Base-by-base conservation (phyloP, 2,329 filamentous ascomycete species). In the Rachicladosporium sp. region DNA sequence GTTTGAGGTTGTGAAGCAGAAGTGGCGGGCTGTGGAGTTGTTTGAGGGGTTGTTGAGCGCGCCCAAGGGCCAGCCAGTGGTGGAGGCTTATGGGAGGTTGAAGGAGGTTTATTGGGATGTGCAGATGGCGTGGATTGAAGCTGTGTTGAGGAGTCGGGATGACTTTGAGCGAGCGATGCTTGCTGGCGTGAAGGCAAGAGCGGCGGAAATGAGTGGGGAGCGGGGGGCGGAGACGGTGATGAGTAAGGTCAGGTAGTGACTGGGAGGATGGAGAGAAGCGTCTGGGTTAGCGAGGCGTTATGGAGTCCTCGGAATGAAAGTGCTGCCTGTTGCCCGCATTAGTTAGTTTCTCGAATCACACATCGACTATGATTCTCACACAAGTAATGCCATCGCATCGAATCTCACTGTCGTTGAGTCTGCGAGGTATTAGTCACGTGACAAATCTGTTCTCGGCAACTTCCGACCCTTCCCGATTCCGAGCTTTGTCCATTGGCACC, bases 61-160 rank as follows among this genome's bases (percentile, higher is more conserved):
- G 3, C 77, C 80, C 23, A 86, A 91, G 56, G 80, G 79, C 36
- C 73, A 78, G 23, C 70, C 68, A 13, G 70, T 95, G 1, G 77
- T 86, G 10, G 76, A 82, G 37, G 78, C 84, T 1, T 96, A 93
- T 55, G 81, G 81, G 50, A 66, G 69, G 4, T 89, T 98, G 66
- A 96, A 95, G 70, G 67, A 64, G 31, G 72, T 76, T 33, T 95
- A 94, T 61, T 94, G 89, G 84, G 91, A 98, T 63, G 68, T 96
- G 57, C 86, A 93, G 60, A 79, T 96, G 43, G 81, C 79, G 34
- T 98, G 91, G 91, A 87, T 98, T 6, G 93, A 98, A 68, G 82
- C 84, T 5, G 89, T 94, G 35, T 58, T 98, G 47, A 74, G 88
- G 49, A 72, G 78, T 2, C 71, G 93, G 50, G 91, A 98, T 61